A percentile compares a stretch with the other conserved stretches of the same genome.
Evolutionary conservation across 257 asterid species (phyloP).

Genomic region (Solanum chaucha): DNA sequence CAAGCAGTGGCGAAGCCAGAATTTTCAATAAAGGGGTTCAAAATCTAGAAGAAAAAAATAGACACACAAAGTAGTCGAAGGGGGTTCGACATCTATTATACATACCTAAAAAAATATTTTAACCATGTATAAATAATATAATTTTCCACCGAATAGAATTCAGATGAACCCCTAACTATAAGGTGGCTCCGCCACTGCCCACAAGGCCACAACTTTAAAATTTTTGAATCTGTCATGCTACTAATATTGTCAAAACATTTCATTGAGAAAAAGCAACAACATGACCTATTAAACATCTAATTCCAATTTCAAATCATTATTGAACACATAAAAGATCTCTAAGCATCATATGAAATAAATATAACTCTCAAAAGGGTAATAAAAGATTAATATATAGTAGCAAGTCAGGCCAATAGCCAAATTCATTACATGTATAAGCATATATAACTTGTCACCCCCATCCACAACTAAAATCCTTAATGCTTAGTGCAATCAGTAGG

Average conservation of each 20-base stretch:
- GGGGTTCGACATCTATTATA: no score
- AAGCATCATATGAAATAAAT: background rate
- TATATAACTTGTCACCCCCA: background rate
- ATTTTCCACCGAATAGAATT: no score
- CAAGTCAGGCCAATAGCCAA: background rate
- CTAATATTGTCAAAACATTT: no score
- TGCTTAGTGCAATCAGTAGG: slow-evolving; percentile 13
- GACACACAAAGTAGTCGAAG: no score
- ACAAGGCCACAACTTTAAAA: no score
- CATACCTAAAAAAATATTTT: no score
- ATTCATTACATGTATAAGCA: background rate
- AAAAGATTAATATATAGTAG: background rate
- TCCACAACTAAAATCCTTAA: background rate
- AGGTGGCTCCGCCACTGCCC: no score
- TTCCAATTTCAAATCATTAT: background rate
- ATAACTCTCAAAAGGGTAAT: background rate
- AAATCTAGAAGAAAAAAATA: no score
- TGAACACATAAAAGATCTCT: background rate
- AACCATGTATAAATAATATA: no score
- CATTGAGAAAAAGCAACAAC: background rate
- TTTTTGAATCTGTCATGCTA: accelerated
- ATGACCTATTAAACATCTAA: background rate
- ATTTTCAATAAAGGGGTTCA: no score
- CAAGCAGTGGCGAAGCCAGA: no score
- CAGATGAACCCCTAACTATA: no score